Percentiles rank a stretch among this genome's conserved stretches.
These are phyloP conservation scores for Leccinellum luteum DNA, from an alignment of 768 basidiomycete genomes.

Conservation along the genomic window DNA sequence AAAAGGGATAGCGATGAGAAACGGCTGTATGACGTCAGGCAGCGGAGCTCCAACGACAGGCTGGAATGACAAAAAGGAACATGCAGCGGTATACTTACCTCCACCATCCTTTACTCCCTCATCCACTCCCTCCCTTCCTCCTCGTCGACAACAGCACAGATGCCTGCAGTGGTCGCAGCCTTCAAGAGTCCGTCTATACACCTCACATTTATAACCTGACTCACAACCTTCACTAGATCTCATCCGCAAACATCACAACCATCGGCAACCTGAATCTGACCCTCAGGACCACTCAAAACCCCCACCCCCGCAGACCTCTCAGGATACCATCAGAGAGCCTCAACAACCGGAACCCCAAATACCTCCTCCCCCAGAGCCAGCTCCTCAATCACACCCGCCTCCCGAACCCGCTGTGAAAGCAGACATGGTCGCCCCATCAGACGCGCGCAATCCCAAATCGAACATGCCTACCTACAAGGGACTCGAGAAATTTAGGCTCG, in stretches of 20 bases:
- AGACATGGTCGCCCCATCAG: conserved; percentile 55
- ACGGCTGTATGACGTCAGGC: conserved; percentile 30
- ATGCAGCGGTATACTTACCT: conserved; percentile 6
- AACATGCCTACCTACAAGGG: conserved; percentile 88
- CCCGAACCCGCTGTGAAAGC: conserved; percentile 11
- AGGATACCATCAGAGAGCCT: conserved; percentile 32
- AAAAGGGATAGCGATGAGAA: conserved; percentile 10
- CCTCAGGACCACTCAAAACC: conserved; percentile 22
- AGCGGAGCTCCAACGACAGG: conserved; percentile 32
- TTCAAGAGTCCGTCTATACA: conserved; percentile 69
- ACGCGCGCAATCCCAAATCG: conserved; percentile 68
- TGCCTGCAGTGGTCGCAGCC: conserved; percentile 79
- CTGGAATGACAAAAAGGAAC: conserved; percentile 32
- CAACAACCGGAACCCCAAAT: conserved; percentile 37
- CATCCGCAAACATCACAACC: conserved; percentile 73
- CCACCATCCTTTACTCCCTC: conserved; percentile 1
- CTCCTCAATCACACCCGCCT: conserved; percentile 29
- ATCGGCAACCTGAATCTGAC: conserved; percentile 40
- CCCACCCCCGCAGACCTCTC: conserved; percentile 18
- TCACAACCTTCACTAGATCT: conserved; percentile 50
- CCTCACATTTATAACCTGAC: conserved; percentile 12
- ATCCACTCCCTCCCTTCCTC: not conserved
- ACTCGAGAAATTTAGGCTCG: conserved; percentile 71
- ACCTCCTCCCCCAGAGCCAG: conserved; percentile 33
- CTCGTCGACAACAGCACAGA: conserved; percentile 26